These are phyloP conservation scores for Centrapalus pauciflorus DNA, from an alignment of 129 eudicot genomes.

Conservation along the genomic window DNA sequence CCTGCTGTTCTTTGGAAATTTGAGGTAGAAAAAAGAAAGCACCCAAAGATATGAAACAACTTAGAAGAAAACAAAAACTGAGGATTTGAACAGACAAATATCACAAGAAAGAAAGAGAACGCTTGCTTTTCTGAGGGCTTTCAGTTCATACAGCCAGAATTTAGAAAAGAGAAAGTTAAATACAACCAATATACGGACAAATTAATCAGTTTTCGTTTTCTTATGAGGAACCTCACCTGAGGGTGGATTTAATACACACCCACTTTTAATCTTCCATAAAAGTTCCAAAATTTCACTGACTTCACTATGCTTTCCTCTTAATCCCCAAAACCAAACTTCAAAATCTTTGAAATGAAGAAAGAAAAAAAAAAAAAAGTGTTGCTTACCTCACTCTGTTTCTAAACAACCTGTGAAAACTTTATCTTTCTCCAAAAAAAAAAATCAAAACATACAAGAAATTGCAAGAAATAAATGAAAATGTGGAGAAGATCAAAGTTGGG, in stretches of 20 bases:
- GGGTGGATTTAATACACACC: neutral
- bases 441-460: slow-evolving; percentile 9
- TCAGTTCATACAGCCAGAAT: slow-evolving; percentile 17
- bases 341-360: slow-evolving; percentile 4
- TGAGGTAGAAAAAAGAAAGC: neutral
- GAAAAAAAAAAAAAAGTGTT: slow-evolving; percentile 4
- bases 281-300: neutral
- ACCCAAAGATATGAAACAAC: neutral
- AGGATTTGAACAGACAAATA: slow-evolving; percentile 11
- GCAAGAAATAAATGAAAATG: neutral
- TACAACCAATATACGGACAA: slow-evolving; percentile 26
- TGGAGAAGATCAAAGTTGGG: neutral
- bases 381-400: slow-evolving; percentile 21
- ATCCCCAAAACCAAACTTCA: neutral
- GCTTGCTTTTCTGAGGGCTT: slow-evolving; percentile 26
- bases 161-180: slow-evolving; percentile 25
- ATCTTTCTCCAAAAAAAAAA: slow-evolving; percentile 5
- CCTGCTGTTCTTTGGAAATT: neutral
- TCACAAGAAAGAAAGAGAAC: slow-evolving; percentile 21
- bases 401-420: slow-evolving; percentile 7
- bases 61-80: neutral
- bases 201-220: slow-evolving; percentile 7
- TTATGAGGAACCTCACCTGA: slow-evolving; percentile 9
- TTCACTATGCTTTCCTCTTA: slow-evolving; percentile 4
- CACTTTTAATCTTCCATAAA: neutral